These are phyloP conservation scores for Bocquillonia castaneifolia DNA, from an alignment of 441 rosid species.

Conservation along the genomic window DNA sequence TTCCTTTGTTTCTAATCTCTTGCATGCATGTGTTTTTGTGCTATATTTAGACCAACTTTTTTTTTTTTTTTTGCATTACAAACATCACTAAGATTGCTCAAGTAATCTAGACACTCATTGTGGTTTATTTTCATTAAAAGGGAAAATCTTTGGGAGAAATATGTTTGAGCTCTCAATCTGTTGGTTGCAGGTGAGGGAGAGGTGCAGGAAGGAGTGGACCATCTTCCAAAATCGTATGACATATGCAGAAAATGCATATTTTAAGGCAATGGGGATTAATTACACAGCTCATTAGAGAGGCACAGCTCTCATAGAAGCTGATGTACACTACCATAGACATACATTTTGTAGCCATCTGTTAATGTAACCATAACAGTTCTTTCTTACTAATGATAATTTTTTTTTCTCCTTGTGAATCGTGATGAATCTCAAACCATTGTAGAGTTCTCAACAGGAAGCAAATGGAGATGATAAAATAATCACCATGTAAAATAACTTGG, in stretches of 20 bases:
- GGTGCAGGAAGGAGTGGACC: constrained; percentile 86
- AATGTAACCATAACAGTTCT: constrained; percentile 23
- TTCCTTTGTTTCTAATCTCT: too few species aligned
- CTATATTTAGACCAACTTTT: too few species aligned
- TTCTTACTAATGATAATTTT: constrained; percentile 16
- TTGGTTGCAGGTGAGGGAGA: constrained; percentile 71
- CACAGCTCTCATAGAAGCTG: constrained; percentile 12
- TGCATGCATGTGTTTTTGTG: background rate
- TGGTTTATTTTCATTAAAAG: too few species aligned
- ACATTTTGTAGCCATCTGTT: constrained; percentile 22
- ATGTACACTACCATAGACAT: constrained; percentile 23
- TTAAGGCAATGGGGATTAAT: constrained; percentile 34
- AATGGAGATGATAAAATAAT: background rate
- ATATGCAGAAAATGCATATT: constrained; percentile 61
- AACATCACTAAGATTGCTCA: too few species aligned
- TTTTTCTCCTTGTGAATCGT: constrained; percentile 8
- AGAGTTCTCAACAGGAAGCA: background rate
- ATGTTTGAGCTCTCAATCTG: background rate
- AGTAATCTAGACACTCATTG: too few species aligned
- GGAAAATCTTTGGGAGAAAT: too few species aligned
- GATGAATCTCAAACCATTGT: constrained; percentile 10
- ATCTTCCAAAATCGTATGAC: constrained; percentile 64
- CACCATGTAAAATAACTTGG: constrained; percentile 1
- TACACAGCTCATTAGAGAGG: constrained; percentile 34
- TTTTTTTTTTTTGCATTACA: too few species aligned